Base-by-base conservation (phyloP, 2,329 filamentous ascomycete species). In the Chaetomium sp. region DNA sequence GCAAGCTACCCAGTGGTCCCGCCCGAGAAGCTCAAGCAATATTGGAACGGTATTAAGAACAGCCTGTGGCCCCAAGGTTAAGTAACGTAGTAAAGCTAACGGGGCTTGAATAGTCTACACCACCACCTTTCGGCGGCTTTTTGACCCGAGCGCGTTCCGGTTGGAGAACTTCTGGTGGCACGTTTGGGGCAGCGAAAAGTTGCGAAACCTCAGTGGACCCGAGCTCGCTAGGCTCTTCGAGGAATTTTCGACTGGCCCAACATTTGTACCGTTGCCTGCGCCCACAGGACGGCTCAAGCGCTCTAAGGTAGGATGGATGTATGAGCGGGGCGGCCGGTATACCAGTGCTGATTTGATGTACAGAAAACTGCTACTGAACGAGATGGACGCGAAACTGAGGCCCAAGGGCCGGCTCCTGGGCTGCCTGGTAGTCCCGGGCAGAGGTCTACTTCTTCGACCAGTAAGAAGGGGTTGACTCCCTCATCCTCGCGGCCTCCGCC, bases 111-210 rank as follows among this genome's bases (percentile, higher is more conserved):
- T 60, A 85, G 82, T 82, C 5, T 85, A 84, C 62, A 82, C 81
- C 9, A 81, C 76, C 35, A 85, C 80, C 12, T 78, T 79, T 59
- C 78, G 79, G 63, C 76, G 76, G 61, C 74, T 84, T 36, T 74
- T 77, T 57, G 81, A 85, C 62, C 82, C 82, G n/a, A 85, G 80
- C 3, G 80, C 81, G 34, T 78, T 78, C 56, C 79, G 82, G 14
- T 70, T 85, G 19, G 82, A 85, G 65, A 81, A 84, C 63, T 84
- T 84, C 61, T 86, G 82, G 82, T 85, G 81, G 78, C 81, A 84
- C 64, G 79, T 85, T 53, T 81, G 80, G 76, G 81, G 81, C 37
- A 85, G 82, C 61, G 72, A 82, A 59, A 72, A 77, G 34, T 41
- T 56, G n/a, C 74, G 77, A 37, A 66, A 74, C 52, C 71, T 84